Percentiles rank a stretch among this genome's conserved stretches.
These are phyloP conservation scores for Trichoderma sp. DNA, from an alignment of 2,329 filamentous ascomycete species.

Conservation along the genomic window DNA sequence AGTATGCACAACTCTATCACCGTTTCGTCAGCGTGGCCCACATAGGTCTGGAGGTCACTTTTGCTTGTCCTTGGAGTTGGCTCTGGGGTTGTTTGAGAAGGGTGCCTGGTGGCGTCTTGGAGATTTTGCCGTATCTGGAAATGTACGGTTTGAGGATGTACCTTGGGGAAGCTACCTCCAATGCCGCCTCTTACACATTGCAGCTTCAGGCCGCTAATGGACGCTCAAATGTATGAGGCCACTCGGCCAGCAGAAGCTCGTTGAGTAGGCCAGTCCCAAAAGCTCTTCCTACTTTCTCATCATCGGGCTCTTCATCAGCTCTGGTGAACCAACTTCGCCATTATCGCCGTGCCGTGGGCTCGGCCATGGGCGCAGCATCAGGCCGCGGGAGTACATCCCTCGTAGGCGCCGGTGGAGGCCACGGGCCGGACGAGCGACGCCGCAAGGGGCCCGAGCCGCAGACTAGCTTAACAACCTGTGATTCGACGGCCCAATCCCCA, in stretches of 20 bases:
- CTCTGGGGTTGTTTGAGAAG: not conserved
- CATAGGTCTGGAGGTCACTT: not conserved
- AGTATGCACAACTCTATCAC: not conserved
- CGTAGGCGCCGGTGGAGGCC: slow-evolving; percentile 22
- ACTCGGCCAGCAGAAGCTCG: not conserved
- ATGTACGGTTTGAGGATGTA: not conserved
- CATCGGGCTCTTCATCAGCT: not conserved
- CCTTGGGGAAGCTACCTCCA: not conserved
- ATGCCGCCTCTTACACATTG: slow-evolving; percentile 1
- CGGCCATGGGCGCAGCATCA: not conserved
- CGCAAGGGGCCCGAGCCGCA: slow-evolving; percentile 27
- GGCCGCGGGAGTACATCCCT: slow-evolving; percentile 1
- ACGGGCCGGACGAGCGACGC: slow-evolving; percentile 19
- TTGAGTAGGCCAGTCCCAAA: not conserved
- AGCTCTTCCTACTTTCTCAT: not conserved
- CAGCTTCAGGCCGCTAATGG: not conserved
- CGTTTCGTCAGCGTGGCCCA: not conserved
- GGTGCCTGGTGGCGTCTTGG: slow-evolving; percentile 6
- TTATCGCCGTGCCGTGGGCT: not conserved
- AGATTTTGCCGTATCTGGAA: slow-evolving; percentile 12
- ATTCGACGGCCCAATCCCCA: slow-evolving; percentile 14
- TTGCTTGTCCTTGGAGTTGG: not conserved
- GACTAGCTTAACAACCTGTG: slow-evolving; percentile 3
- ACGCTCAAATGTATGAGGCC: not conserved
- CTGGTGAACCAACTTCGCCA: not conserved